A percentile compares a stretch with the other conserved stretches of the same genome.
Evolutionary conservation across 352 stramenopile species (phyloP).

Genomic region (Pythium sukuiense): DNA sequence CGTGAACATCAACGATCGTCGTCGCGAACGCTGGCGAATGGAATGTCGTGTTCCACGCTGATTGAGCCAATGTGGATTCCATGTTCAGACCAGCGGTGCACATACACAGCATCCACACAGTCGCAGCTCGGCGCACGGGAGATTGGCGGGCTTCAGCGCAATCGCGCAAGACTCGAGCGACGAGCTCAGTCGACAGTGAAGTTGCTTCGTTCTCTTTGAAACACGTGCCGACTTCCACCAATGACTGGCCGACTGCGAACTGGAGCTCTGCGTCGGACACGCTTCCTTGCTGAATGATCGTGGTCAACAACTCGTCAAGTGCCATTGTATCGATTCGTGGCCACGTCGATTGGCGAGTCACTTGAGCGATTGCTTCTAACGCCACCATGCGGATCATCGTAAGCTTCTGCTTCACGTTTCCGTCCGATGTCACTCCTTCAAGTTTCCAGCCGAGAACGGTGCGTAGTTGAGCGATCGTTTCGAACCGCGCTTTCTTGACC

Average conservation of each 20-base stretch:
- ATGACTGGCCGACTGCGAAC: constrained; percentile 47
- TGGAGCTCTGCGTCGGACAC: constrained; percentile 47
- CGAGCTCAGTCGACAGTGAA: constrained; percentile 28
- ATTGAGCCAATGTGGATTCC: background rate
- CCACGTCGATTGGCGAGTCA: constrained; percentile 7
- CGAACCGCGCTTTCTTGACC: constrained; percentile 7
- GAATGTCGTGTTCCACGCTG: constrained; percentile 39
- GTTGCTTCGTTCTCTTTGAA: background rate
- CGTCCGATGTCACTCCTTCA: constrained; percentile 16
- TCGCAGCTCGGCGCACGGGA: constrained; percentile 48
- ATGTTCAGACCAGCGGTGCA: constrained; percentile 42
- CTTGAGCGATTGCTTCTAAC: constrained; percentile 15
- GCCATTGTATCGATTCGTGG: background rate
- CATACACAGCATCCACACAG: constrained; percentile 71
- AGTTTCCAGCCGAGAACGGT: constrained; percentile 26
- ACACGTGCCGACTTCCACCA: constrained; percentile 56
- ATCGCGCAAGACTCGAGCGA: constrained; percentile 40
- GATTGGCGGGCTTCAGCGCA: constrained; percentile 42
- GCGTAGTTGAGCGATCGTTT: constrained; percentile 11
- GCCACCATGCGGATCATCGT: constrained; percentile 6
- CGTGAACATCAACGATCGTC: constrained; percentile 50
- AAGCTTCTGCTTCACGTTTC: constrained; percentile 24
- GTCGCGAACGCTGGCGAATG: constrained; percentile 32
- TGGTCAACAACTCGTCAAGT: constrained; percentile 33
- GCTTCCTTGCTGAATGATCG: constrained; percentile 29